Conservation (phyloP, 2,329 filamentous ascomycete species). For the Hypoxylon sp. region DNA sequence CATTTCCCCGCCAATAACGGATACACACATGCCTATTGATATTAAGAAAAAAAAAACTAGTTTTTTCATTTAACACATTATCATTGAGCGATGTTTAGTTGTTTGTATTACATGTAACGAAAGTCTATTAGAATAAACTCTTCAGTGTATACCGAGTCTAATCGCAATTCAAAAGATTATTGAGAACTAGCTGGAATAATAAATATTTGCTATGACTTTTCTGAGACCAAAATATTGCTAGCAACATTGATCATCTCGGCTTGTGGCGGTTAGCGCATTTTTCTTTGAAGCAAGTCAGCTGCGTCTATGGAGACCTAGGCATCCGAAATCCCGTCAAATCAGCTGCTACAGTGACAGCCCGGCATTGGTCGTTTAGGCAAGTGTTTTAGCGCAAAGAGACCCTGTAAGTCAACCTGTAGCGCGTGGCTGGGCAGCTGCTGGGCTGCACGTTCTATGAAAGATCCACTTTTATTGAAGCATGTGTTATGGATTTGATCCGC, state of each 20-base stretch:
- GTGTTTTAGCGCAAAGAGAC: constrained; percentile 29
- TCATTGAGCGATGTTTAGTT: not conserved
- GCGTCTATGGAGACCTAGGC: constrained; percentile 24
- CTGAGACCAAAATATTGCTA: not conserved
- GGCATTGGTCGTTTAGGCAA: constrained; percentile 26
- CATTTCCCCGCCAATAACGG: constrained; percentile 1
- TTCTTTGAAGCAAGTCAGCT: constrained; percentile 31
- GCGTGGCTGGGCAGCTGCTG: constrained; percentile 21
- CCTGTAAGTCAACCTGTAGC: constrained; percentile 24
- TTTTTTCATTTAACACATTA: not conserved
- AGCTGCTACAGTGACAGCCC: constrained; percentile 25
- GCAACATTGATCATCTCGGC: constrained; percentile 21
- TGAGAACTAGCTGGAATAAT: not conserved
- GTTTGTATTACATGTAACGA: not conserved
- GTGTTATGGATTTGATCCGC: constrained; percentile 41
- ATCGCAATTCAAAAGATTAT: constrained; percentile 4
- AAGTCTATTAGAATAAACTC: too few species aligned
- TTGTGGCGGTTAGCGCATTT: constrained; percentile 35
- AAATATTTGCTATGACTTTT: not conserved
- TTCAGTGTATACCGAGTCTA: not conserved
- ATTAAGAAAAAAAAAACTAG: constrained; percentile 3
- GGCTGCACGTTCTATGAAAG: constrained; percentile 24
- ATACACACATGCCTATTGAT: constrained; percentile 10
- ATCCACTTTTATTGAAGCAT: constrained; percentile 37
- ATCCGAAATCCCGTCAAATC: constrained; percentile 23